Evolutionary conservation across 495 filamentous ascomycete species (phyloP).

Genomic region (Aspergillus taichungensis): DNA sequence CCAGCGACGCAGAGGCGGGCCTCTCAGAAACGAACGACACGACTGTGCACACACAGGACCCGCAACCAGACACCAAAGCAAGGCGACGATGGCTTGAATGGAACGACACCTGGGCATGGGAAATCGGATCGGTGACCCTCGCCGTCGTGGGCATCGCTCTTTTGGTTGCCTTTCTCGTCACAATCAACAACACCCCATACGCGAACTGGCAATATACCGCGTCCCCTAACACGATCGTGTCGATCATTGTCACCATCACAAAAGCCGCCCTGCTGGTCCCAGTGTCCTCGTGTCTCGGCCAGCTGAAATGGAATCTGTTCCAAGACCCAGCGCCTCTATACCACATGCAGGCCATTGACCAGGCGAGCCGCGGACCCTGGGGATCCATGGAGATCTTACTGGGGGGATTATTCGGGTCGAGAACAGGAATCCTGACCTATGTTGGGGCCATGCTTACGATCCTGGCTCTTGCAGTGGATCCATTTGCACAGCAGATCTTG

Average conservation of each 20-base stretch:
- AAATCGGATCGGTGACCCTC: not conserved
- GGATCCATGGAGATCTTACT: conserved; percentile 4
- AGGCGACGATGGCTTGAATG: not conserved
- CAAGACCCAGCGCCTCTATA: not conserved
- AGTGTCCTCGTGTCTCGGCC: conserved; percentile 2
- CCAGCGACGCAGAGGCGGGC: too few relatives aligned
- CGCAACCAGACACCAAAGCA: too few relatives aligned
- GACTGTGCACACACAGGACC: too few relatives aligned
- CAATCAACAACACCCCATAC: not conserved
- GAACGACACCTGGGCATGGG: conserved; percentile 4
- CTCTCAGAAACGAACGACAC: too few relatives aligned
- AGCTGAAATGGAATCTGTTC: conserved; percentile 10
- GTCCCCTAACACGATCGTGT: conserved; percentile 4
- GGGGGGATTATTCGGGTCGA: not conserved
- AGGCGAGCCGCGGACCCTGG: conserved; percentile 7
- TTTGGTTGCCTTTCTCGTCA: conserved; percentile 2
- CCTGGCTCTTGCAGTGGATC: conserved; percentile 4
- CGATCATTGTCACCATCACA: conserved; percentile 3
- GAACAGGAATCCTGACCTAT: not conserved
- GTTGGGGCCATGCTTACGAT: conserved; percentile 5
- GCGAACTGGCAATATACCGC: conserved; percentile 4
- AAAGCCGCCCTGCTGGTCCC: conserved; percentile 1
- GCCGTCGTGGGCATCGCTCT: not conserved
- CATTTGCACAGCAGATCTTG: conserved; percentile 10
- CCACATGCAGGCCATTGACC: conserved; percentile 2